phyloP scores from a whole-genome alignment of 164 flowering plant species.

The Cinnamomum micranthum region DNA sequence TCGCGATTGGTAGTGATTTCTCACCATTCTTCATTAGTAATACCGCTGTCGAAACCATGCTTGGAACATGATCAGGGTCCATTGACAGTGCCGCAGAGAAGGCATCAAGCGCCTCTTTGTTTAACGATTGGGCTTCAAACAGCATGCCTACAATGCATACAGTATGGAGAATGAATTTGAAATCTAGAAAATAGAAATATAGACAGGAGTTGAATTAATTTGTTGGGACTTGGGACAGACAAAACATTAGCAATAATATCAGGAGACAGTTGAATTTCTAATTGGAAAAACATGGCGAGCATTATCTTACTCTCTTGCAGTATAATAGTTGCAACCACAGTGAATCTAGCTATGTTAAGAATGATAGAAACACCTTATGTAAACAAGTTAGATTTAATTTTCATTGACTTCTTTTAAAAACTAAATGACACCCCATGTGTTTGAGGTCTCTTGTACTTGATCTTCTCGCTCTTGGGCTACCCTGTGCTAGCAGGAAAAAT shows the following conservation, averaged over 20 bases:
- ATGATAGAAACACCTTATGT: no score
- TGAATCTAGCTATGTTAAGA: no score
- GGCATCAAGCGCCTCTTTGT: slow-evolving; percentile 79
- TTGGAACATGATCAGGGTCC: slow-evolving; percentile 76
- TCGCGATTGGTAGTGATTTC: slow-evolving; percentile 55
- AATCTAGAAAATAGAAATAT: not conserved
- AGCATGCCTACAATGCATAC: slow-evolving; percentile 43
- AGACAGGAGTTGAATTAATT: not conserved
- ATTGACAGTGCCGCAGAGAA: slow-evolving; percentile 69
- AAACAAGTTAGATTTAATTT: no score
- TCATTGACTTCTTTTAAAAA: no score
- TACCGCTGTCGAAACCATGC: slow-evolving; percentile 76
- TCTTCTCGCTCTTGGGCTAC: no score
- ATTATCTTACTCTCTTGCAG: no score
- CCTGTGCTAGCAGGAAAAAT: no score
- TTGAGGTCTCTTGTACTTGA: no score
- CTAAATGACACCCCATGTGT: no score
- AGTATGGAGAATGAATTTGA: not conserved
- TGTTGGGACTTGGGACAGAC: not conserved
- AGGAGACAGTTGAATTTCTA: not conserved
- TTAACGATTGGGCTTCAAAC: slow-evolving; percentile 49
- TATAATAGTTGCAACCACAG: no score
- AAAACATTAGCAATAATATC: no score
- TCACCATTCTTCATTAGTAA: slow-evolving; percentile 50
- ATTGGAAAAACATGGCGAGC: not conserved